Percentiles rank a stretch among this genome's conserved stretches.
phyloP scores from a whole-genome alignment of 257 asterid genomes.

The Solanum neorickii region DNA sequence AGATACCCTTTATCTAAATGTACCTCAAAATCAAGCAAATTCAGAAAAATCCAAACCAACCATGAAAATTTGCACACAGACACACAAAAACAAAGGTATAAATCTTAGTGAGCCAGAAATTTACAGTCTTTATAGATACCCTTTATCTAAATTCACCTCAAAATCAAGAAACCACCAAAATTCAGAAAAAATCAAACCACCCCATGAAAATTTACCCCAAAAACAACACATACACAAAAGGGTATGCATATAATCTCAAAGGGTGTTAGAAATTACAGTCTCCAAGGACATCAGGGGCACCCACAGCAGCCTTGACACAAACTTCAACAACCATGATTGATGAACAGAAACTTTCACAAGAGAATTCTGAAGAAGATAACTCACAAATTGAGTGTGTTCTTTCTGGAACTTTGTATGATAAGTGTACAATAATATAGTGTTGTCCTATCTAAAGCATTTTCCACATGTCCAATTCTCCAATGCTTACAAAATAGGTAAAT shows the following conservation, averaged over 20 bases:
- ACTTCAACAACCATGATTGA: slow-evolving; percentile 64
- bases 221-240: not conserved
- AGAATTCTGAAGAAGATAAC: not conserved
- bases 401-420: too few species aligned
- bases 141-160: not conserved
- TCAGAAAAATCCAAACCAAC: not conserved
- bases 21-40: not conserved
- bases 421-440: not conserved
- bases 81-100: not conserved
- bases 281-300: slow-evolving; percentile 51
- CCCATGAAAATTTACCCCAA: not conserved
- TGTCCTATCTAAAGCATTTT: not conserved
- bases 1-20: not conserved
- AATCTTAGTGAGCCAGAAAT: not conserved
- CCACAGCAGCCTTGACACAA: slow-evolving; percentile 65
- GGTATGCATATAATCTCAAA: not conserved
- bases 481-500: too few species aligned
- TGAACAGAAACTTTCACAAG: not conserved
- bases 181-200: not conserved
- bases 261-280: slow-evolving; percentile 42
- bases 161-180: not conserved
- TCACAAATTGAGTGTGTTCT: not conserved
- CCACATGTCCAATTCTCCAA: not conserved
- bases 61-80: not conserved
- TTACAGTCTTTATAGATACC: not conserved